These are phyloP conservation scores for Penicillium sclerotiorum DNA, from an alignment of 2,329 filamentous ascomycete genomes.

Conservation along the genomic window DNA sequence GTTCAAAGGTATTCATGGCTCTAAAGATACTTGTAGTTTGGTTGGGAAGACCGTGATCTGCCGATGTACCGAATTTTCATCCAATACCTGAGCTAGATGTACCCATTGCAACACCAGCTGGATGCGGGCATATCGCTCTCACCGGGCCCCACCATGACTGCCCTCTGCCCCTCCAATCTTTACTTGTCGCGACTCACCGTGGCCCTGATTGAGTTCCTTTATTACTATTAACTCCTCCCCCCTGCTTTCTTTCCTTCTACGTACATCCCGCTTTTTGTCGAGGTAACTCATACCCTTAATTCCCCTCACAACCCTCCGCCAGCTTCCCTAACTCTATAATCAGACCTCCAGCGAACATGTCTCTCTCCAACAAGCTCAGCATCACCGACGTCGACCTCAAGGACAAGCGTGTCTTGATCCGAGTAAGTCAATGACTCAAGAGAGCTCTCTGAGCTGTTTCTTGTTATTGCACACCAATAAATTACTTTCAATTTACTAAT, in stretches of 20 bases:
- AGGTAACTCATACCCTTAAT: slow-evolving; percentile 17
- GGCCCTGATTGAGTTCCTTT: slow-evolving; percentile 24
- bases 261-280: slow-evolving; percentile 10
- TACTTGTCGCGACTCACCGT: slow-evolving; percentile 28
- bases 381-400: slow-evolving; percentile 97
- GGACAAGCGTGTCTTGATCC: slow-evolving; percentile 96
- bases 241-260: slow-evolving; percentile 13
- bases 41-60: neutral
- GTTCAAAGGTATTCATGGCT: neutral
- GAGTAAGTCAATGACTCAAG: slow-evolving; percentile 63
- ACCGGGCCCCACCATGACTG: slow-evolving; percentile 28
- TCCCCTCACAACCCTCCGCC: neutral
- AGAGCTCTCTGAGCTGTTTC: neutral
- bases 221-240: slow-evolving; percentile 8
- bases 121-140: slow-evolving; percentile 20
- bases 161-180: slow-evolving; percentile 25
- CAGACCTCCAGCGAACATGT: slow-evolving; percentile 63
- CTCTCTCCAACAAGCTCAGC: slow-evolving; percentile 96
- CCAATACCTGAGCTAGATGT: slow-evolving; percentile 16
- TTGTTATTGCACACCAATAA: neutral
- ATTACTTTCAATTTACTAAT: slow-evolving; percentile 26
- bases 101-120: slow-evolving; percentile 11
- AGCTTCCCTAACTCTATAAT: neutral
- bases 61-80: slow-evolving; percentile 4
- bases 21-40: slow-evolving; percentile 2